Evolutionary conservation across 2,329 filamentous ascomycete genomes (phyloP), one percentile per base, ranked within the genome.

Genomic region (Xylariaceae sp.): DNA sequence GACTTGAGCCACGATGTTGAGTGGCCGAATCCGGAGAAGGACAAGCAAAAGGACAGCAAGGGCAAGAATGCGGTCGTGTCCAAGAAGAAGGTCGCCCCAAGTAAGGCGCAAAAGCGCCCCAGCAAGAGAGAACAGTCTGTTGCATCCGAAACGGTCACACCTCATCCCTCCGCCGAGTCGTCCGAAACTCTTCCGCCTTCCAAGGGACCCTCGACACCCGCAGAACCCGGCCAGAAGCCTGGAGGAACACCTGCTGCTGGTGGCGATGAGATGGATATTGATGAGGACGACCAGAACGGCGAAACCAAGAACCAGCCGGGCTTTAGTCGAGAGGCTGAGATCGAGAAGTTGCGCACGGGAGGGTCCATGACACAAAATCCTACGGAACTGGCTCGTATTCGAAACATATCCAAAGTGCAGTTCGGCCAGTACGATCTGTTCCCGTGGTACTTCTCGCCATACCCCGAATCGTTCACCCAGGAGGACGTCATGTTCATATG

Each of bases 301-400:
- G 75, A 78, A 10, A 68, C 73, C 3, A 80, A 78, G 67, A 77
- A 75, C 57, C 77, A 82, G 69, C 75, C 77, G 10, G 79, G 81
- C 4, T 93, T 90, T 70, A 87, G 88, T 64, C 84, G 89, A 53
- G 90, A 96, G 73, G 90, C 95, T 65, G 94, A 99, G 73, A 97
- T 97, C 59, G 94, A 99, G 73, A 96, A 97, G 72, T 81, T 99
- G 8, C 87, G 94, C 47, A 96, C 92, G 2, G 90, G 90, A 23
- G 95, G 94, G 37, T 97, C 92, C 62, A 97, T 99, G 94, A 99
- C 95, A 9, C 95, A 99, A 72, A 97, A 97, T 66, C 94, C 96
- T 59, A 92, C 93, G 10, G 95, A 99, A 72, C 92, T 99, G 62
- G 93, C 93, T 23, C 88, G 95, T 56, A 96, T 99, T 57, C 88